Percentiles rank a stretch among this genome's conserved stretches.
phyloP scores from a whole-genome alignment of 768 basidiomycete species.

The Trametes villosa region DNA sequence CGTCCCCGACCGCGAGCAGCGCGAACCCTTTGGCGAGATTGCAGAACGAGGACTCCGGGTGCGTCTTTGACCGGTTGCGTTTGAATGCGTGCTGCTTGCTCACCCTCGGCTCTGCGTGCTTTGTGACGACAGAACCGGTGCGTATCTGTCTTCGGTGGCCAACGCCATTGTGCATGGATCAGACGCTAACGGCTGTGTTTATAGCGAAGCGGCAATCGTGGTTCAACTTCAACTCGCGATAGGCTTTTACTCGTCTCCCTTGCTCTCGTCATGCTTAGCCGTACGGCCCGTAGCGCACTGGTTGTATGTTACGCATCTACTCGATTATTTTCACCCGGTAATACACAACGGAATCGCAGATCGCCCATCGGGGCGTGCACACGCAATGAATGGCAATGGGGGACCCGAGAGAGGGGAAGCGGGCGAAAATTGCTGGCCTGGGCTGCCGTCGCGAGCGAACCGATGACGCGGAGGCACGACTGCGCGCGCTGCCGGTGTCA shows the following conservation, averaged over 20 bases:
- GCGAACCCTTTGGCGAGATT: constrained; percentile 70
- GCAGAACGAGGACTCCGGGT: constrained; percentile 79
- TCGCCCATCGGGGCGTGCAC: background rate
- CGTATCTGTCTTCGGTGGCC: constrained; percentile 7
- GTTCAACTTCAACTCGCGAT: constrained; percentile 82
- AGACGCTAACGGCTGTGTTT: constrained; percentile 19
- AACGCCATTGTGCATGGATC: constrained; percentile 1
- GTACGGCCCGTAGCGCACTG: constrained; percentile 25
- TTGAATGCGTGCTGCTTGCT: background rate
- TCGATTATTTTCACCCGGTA: constrained; percentile 26
- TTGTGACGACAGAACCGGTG: constrained; percentile 18
- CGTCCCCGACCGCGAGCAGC: constrained; percentile 47
- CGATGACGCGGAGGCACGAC: background rate
- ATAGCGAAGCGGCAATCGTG: constrained; percentile 90
- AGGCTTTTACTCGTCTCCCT: constrained; percentile 12
- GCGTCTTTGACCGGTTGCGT: constrained; percentile 21
- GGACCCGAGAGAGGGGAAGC: background rate
- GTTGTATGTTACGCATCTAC: constrained; percentile 37
- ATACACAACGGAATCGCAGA: constrained; percentile 16
- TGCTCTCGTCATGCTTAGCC: constrained; percentile 26
- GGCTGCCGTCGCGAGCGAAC: constrained; percentile 4
- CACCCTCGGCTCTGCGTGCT: constrained; percentile 13
- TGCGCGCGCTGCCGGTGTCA: constrained; percentile 9
- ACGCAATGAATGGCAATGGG: constrained; percentile 1
- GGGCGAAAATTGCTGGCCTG: constrained; percentile 4